Base-by-base conservation (phyloP, 2,329 filamentous ascomycete genomes). In the Plenodomus lindquistii region DNA sequence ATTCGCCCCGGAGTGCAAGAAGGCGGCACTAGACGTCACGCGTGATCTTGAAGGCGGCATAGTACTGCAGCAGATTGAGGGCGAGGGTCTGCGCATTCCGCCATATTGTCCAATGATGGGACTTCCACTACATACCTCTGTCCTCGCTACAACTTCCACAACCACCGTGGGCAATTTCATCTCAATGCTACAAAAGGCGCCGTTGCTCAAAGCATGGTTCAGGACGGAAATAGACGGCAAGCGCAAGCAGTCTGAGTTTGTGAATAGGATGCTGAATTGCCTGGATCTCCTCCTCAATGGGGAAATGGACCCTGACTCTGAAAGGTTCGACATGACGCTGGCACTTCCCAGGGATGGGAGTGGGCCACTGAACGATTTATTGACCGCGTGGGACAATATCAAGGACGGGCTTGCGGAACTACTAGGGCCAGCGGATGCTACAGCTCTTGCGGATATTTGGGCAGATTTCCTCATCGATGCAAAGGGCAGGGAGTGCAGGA, bases 51-150 rank as follows among this genome's bases (percentile, higher is more conserved):
- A 50, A 29, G 57, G 55, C 40, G 63, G 60, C 4, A 50, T 66
- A 1, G 42, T 40, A 7, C 44, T 60, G 15, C 37, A 58, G 2
- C 63, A 63, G 31, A 35, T 10, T 5, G 40, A 40, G 16, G 50
- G 58, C 2, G 54, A 61, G 13, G 40, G 46, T 8, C 21, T 65
- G 22, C 48, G 48, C 11, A 35, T 63, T 3, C 59, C 61, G 7
- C 55, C 61, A 10, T 55, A 51, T 35, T 59, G 52, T 38, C 48
- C 48, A 2, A 40, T 57, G 16, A 13, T 58, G 13, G 52, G 52
- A 2, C 19, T 62, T 4, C 21, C 54, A 15, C 39, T 45, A 2
- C 22, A 50, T 15, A 49, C 50, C 1, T 50, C 54, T 0, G 46
- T 59, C 5, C 36, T 64, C 0, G 52, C 51, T 0, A 51, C 38